phyloP scores from a whole-genome alignment of 2,329 filamentous ascomycete species.

The Blumeriella jaapii region DNA sequence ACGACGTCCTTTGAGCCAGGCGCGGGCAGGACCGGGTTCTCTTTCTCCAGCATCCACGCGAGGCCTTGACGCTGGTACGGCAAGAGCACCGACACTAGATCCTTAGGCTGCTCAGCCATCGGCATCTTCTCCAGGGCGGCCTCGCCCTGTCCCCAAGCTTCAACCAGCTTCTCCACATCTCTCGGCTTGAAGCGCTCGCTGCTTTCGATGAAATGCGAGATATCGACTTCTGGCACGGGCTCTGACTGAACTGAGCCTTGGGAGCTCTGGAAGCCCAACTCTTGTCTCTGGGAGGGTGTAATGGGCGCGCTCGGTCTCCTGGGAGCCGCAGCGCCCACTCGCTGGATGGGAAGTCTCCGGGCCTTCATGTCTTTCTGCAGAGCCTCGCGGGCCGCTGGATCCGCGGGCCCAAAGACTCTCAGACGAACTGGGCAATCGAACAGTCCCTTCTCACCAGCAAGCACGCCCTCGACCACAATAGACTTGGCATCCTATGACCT shows the following conservation, averaged over 20 bases:
- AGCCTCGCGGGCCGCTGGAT: slow-evolving; percentile 37
- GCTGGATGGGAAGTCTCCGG: slow-evolving; percentile 45
- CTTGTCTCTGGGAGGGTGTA: slow-evolving; percentile 32
- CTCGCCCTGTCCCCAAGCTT: slow-evolving; percentile 42
- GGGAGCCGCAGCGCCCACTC: slow-evolving; percentile 27
- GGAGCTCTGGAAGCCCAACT: slow-evolving; percentile 17
- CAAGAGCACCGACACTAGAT: slow-evolving; percentile 55
- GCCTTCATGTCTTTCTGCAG: slow-evolving; percentile 52
- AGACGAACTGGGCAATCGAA: slow-evolving; percentile 66
- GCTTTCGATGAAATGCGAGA: slow-evolving; percentile 47
- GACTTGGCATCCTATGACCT: slow-evolving; percentile 38
- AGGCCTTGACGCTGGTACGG: slow-evolving; percentile 73
- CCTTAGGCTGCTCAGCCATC: slow-evolving; percentile 54
- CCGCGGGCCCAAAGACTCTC: slow-evolving; percentile 55
- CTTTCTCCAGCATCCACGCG: slow-evolving; percentile 69
- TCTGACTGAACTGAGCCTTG: slow-evolving; percentile 11
- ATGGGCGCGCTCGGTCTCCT: slow-evolving; percentile 29
- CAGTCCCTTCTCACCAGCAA: slow-evolving; percentile 52
- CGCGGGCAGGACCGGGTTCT: slow-evolving; percentile 54
- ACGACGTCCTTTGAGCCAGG: slow-evolving; percentile 48
- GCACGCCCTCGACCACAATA: slow-evolving; percentile 54
- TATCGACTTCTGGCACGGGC: slow-evolving; percentile 13
- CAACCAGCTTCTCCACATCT: slow-evolving; percentile 60
- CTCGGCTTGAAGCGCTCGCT: slow-evolving; percentile 55
- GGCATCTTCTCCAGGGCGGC: slow-evolving; percentile 59